These are phyloP conservation scores for Heterobasidion annosum DNA, from an alignment of 1,284 basidiomycete species.

Conservation along the genomic window DNA sequence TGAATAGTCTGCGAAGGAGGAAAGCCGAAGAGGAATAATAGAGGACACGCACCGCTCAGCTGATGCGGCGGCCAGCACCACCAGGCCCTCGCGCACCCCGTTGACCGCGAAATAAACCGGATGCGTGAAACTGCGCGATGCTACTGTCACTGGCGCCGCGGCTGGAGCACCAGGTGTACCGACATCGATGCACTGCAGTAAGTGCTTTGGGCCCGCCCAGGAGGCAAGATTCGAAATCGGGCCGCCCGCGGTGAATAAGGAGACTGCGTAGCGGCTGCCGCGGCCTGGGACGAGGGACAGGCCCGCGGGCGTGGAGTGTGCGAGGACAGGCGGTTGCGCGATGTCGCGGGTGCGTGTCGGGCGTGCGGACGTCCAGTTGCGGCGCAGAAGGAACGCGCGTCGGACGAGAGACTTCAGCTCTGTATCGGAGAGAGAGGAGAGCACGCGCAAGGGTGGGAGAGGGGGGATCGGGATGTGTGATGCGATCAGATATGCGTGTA, in stretches of 20 bases:
- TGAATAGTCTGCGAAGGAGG: not conserved
- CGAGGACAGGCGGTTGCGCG: not conserved
- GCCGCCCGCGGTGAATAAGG: not conserved
- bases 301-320: too few relatives aligned
- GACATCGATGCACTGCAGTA: constrained; percentile 2
- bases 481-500: constrained; percentile 3
- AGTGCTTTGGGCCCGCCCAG: not conserved
- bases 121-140: not conserved
- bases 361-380: constrained; percentile 1
- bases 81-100: not conserved
- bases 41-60: not conserved
- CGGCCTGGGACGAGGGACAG: not conserved
- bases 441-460: not conserved
- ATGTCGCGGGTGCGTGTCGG: not conserved
- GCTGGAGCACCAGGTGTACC: not conserved
- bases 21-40: not conserved
- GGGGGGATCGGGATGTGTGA: constrained; percentile 7
- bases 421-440: constrained; percentile 1
- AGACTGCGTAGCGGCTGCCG: not conserved
- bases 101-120: not conserved
- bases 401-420: constrained; percentile 1
- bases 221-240: not conserved
- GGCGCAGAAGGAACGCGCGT: constrained; percentile 1
- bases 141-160: not conserved
- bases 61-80: not conserved